phyloP scores from a whole-genome alignment of 2,329 filamentous ascomycete genomes.

The Talaromyces islandicus region DNA sequence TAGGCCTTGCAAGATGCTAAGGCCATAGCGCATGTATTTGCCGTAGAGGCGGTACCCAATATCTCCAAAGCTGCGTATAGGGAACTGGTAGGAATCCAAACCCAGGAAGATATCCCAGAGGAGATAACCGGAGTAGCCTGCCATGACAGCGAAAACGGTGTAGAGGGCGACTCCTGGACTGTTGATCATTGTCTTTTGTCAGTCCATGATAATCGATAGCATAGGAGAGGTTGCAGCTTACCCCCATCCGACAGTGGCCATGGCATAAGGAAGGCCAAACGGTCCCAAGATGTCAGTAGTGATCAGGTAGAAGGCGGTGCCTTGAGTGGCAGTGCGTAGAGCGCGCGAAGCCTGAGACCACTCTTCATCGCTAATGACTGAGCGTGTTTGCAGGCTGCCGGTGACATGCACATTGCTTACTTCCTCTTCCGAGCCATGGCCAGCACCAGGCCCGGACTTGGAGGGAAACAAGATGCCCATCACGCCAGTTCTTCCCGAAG shows the following conservation, averaged over 20 bases:
- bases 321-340: slow-evolving; percentile 41
- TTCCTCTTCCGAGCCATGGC: not conserved
- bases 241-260: slow-evolving; percentile 34
- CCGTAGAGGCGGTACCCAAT: slow-evolving; percentile 46
- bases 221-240: not conserved
- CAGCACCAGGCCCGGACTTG: not conserved
- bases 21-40: slow-evolving; percentile 36
- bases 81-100: slow-evolving; percentile 43
- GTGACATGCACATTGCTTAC: not conserved
- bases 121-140: slow-evolving; percentile 40
- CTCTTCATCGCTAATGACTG: not conserved
- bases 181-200: not conserved
- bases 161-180: slow-evolving; percentile 39
- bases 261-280: slow-evolving; percentile 26
- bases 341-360: slow-evolving; percentile 33
- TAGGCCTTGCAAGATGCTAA: slow-evolving; percentile 46
- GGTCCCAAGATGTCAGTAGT: slow-evolving; percentile 45
- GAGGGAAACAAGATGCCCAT: not conserved
- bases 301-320: slow-evolving; percentile 45
- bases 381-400: not conserved
- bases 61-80: slow-evolving; percentile 43
- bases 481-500: not conserved
- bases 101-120: slow-evolving; percentile 41
- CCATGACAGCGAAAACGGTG: slow-evolving; percentile 39
- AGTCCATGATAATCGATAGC: not conserved